Percentiles rank a stretch among this genome's conserved stretches.
Conservation (phyloP, 2,329 filamentous ascomycete species). For the Colletotrichum ledebouriae region DNA sequence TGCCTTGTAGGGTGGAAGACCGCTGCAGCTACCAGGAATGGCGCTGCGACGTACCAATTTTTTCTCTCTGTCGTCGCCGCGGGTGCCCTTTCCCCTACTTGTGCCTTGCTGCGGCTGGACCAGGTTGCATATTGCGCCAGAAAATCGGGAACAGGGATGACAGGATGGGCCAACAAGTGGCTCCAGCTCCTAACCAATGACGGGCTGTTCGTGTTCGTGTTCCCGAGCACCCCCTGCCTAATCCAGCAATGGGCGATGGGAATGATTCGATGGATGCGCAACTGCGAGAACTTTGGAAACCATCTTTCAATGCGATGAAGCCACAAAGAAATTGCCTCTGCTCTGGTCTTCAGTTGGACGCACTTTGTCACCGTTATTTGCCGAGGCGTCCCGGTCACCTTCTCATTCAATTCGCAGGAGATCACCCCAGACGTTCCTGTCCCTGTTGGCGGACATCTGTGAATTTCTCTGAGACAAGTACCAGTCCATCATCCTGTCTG, state of each 20-base stretch:
- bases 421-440: constrained; percentile 3
- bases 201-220: constrained; percentile 43
- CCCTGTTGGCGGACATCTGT: constrained; percentile 14
- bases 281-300: constrained; percentile 23
- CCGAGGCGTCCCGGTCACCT: background rate
- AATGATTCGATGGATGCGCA: constrained; percentile 40
- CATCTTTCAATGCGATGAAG: constrained; percentile 35
- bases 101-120: too few relatives aligned
- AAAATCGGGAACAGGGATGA: constrained; percentile 27
- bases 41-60: background rate
- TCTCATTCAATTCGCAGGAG: constrained; percentile 3
- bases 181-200: constrained; percentile 35
- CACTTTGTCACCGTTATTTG: constrained; percentile 17
- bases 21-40: constrained; percentile 15
- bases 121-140: constrained; percentile 28
- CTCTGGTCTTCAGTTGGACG: constrained; percentile 23
- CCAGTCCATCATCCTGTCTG: constrained; percentile 1
- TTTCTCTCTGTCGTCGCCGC: constrained; percentile 5
- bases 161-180: constrained; percentile 27
- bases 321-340: constrained; percentile 32
- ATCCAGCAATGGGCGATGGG: constrained; percentile 24
- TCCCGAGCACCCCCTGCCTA: constrained; percentile 28
- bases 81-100: background rate
- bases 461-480: constrained; percentile 27
- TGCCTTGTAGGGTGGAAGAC: background rate